Evolutionary conservation across 2,329 filamentous ascomycete species (phyloP), one percentile per base, ranked within the genome.

Genomic region (Leptographium lundbergii): DNA sequence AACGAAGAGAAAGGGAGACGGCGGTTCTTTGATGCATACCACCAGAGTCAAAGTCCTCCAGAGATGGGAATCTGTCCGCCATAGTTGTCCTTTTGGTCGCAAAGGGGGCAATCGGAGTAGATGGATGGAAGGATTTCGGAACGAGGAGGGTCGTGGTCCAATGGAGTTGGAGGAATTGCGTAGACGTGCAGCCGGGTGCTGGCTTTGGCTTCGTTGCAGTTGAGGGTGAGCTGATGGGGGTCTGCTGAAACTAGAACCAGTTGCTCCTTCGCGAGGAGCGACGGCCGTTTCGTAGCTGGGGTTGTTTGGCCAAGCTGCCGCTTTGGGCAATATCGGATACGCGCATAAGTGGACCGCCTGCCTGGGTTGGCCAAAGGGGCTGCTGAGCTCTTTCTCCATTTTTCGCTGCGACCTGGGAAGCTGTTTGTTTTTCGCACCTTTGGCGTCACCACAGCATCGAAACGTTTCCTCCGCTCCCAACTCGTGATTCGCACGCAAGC

Each of bases 31-130:
- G 29, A 54, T 45, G 51, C 77, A 71, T 73, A 84, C 81, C 80
- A 67, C 80, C 81, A 34, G 80, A 80, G 71, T 88, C 85, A 69
- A 91, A 88, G 68, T 91, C 87, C 72, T 91, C 87, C 66, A 91
- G 75, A 53, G 87, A 89, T 66, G 87, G 87, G 71, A 91, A 91
- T 67, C 86, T 78, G 73, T 90, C 86, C 55, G 87, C 87, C 87
- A 91, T 91, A 52, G 68, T 75, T 68, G 61, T 51, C 34, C 34
- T 59, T 53, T 57, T 52, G 22, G 27, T 59, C 56, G 57, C 51
- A 25, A 60, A 55, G 11, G n/a, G 51, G 32, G 55, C 25, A 51
- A 29, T 51, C 48, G 13, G 14, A 51, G 25, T 19, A 19, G 25
- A 51, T 17, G 48, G 24, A 50, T 27, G 48, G 48, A 14, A 32